Conservation (phyloP, 345 rosid genomes). For the Citrus cavaleriei region DNA sequence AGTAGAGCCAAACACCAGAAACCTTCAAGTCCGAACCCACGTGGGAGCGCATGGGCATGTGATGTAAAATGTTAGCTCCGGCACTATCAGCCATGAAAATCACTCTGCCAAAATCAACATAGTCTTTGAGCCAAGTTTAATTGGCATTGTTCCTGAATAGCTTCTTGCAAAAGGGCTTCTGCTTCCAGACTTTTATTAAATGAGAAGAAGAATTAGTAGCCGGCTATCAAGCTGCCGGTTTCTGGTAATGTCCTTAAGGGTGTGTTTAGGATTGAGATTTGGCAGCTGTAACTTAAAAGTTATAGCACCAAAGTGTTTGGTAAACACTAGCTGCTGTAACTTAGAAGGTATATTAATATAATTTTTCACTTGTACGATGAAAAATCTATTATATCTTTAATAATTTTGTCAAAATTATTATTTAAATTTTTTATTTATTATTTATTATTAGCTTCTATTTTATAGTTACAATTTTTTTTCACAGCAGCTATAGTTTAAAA, state of each 20-base stretch:
- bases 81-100: constrained; percentile 65
- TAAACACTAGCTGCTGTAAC: fast-evolving
- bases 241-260: constrained; percentile 43
- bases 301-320: too few species aligned
- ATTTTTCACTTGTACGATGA: fast-evolving
- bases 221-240: constrained; percentile 2
- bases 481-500: fast-evolving
- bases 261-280: too few species aligned
- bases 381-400: too few species aligned
- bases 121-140: constrained; percentile 50
- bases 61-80: constrained; percentile 68
- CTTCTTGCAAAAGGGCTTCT: too few species aligned
- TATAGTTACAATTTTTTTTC: too few species aligned
- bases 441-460: too few species aligned
- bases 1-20: constrained; percentile 52
- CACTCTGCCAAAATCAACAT: constrained; percentile 34
- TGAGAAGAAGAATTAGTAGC: too few species aligned
- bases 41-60: constrained; percentile 36
- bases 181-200: too few species aligned
- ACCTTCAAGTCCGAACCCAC: constrained; percentile 24
- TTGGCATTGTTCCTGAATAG: too few species aligned
- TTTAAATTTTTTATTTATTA: too few species aligned
- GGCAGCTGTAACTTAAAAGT: fast-evolving
- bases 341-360: too few species aligned
- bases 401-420: too few species aligned